A percentile compares a stretch with the other conserved stretches of the same genome.
Conservation (phyloP, 257 asterid genomes). For the Anisodus tanguticus region DNA sequence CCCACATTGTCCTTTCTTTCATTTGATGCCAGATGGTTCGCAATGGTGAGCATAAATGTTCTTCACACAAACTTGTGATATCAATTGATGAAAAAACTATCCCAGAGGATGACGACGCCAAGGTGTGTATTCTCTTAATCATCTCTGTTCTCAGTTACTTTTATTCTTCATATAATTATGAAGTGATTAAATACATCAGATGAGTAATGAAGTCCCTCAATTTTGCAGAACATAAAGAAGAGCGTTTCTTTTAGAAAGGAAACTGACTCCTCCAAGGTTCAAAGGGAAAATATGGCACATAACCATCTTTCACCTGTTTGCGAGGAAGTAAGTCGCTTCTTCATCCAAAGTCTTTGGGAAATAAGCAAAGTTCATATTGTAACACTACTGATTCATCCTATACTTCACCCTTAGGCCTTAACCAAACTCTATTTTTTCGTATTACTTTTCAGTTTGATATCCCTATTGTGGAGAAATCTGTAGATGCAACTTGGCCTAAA, state of each 20-base stretch:
- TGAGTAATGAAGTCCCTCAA: background rate
- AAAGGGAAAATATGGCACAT: constrained; percentile 38
- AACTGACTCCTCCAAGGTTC: constrained; percentile 44
- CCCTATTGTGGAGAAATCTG: constrained; percentile 59
- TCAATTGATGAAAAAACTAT: constrained; percentile 74
- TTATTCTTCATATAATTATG: background rate
- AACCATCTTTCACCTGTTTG: constrained; percentile 57
- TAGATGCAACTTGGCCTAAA: constrained; percentile 55
- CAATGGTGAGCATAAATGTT: constrained; percentile 79
- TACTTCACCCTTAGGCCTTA: background rate
- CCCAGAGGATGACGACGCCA: constrained; percentile 64
- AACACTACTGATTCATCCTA: background rate
- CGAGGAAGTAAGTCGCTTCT: constrained; percentile 65
- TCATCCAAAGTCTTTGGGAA: background rate
- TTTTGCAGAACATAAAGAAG: constrained; percentile 46
- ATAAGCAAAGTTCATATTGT: no score
- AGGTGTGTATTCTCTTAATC: background rate
- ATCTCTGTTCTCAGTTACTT: constrained; percentile 9
- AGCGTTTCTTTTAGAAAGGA: constrained; percentile 48
- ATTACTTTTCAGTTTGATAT: constrained; percentile 26
- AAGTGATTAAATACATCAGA: background rate
- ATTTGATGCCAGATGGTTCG: constrained; percentile 71
- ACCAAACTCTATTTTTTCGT: background rate
- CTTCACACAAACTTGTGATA: constrained; percentile 51
- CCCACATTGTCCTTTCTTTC: no score